Evolutionary conservation across 2,329 filamentous ascomycete species (phyloP), one percentile per base, ranked within the genome.

Genomic region (Raffaelea ambrosiae): DNA sequence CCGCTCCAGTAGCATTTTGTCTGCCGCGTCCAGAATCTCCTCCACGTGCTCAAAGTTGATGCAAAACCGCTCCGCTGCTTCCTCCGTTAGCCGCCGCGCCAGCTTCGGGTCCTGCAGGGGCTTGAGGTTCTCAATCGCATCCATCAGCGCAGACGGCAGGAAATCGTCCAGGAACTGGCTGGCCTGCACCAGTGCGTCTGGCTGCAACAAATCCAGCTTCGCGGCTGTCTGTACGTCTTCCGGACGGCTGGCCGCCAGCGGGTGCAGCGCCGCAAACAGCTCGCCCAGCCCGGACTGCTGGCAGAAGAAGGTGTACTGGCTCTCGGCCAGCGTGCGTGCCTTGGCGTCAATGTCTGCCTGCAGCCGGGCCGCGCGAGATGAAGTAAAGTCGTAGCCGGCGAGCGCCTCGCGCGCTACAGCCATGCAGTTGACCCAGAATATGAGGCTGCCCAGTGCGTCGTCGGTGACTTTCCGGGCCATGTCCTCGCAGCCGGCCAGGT

Each of bases 101-200:
- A 95, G 68, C 11, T 73, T 74, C 1, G 85, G 78, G 58, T 87
- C 86, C 52, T 85, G 81, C 2, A 98, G 67, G 39, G 79, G 72
- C 54, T 83, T 84, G 22, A 97, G 65, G 51, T 88, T 87, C 44
- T 93, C 86, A 57, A 87, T 81, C 3, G 90, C 90, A 61, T 98
- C 93, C 73, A 96, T 91, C 26, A 95, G 74, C 3, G 91, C 93
- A 1, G 88, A 94, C 0, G 93, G 90, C 21, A 98, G 71, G 66
- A 97, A 98, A 51, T 88, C 83, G 59, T 98, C 93, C 7, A 98
- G 72, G 38, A 75, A 77, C 57, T 90, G 86, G 57, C 87, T 87
- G 2, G 84, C 81, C 44, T 72, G 67, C 1, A 76, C 67, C n/a
- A 97, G 70, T 0, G 74, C 65, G 5, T 74, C 66, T 0, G 78